Evolutionary conservation across 2,329 filamentous ascomycete species (phyloP).

Genomic region (Fusarium duplospermum): DNA sequence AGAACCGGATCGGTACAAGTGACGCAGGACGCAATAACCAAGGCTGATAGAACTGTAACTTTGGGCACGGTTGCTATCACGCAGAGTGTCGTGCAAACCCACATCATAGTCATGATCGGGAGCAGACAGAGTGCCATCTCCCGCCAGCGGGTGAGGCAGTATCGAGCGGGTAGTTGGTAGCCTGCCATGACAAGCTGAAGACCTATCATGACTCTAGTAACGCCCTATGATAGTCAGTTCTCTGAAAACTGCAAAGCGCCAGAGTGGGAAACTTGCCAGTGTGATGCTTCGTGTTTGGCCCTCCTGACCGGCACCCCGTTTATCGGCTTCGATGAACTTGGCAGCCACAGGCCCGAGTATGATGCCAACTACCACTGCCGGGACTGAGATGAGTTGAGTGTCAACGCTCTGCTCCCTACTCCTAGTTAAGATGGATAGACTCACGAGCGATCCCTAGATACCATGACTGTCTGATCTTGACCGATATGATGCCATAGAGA

Average conservation of each 20-base stretch:
- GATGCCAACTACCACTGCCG: conserved; percentile 65
- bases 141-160: conserved; percentile 60
- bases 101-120: conserved; percentile 72
- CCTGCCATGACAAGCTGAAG: conserved; percentile 72
- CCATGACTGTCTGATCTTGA: conserved; percentile 64
- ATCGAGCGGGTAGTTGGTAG: conserved; percentile 69
- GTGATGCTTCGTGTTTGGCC: conserved; percentile 54
- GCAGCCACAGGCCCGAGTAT: conserved; percentile 65
- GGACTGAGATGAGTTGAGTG: conserved; percentile 53
- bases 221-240: conserved; percentile 46
- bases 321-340: conserved; percentile 61
- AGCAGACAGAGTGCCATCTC: conserved; percentile 67
- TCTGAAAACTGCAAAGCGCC: rapidly evolving
- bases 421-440: conserved; percentile 52
- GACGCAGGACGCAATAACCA: conserved; percentile 71
- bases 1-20: conserved; percentile 61
- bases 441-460: conserved; percentile 65
- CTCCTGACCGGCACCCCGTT: conserved; percentile 38
- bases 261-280: conserved; percentile 43
- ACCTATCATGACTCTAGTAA: conserved; percentile 70
- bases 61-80: conserved; percentile 66
- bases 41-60: conserved; percentile 63
- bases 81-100: conserved; percentile 68
- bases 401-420: background rate
- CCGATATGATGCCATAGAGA: conserved; percentile 61